Evolutionary conservation across 108 stramenopile genomes (phyloP), one percentile per base, ranked within the genome.

Genomic region (Fragilaria radians): DNA sequence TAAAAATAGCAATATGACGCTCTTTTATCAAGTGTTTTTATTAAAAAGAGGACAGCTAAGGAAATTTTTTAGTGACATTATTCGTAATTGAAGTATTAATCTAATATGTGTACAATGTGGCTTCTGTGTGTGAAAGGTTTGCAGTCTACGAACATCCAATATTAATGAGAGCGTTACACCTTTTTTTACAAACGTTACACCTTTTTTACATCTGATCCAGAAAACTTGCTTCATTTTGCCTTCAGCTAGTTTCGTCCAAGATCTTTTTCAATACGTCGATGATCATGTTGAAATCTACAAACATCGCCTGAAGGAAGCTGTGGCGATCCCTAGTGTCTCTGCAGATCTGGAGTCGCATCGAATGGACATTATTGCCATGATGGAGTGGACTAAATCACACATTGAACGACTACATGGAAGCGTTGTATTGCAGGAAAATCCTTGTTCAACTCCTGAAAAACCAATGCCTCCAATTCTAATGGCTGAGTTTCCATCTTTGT

Each of bases 241-340:
- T 11, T 42, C 36, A 7, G 36, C 7, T 14, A 14, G 14, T 42
- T 7, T 42, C 36, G 36, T 42, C 14, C 36, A 51, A 30, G 46
- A 61, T 33, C 71, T 79, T 28, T 79, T 79, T 58, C 46, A 60
- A 21, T 59, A 74, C 56, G 73, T 79, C 22, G 78, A 79, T 50
- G 57, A 63, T 4, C 63, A 68, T 28, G 51, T 34, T 30, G 4
- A 28, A 3, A 60, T 62, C 22, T 74, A 74, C 63, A 74, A 73
- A 23, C 63, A 74, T 26, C 56, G 70, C 21, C 54, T 79, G 17
- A 68, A 42, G 18, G 70, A 74, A 61, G 70, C 78, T 7, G 78
- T 79, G 5, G 70, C 73, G 25, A 91, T 91, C 42, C 84, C 84
- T 7, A 85, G 83, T n/a, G 71, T 91, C 11, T 88, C 86, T 5